phyloP scores from a whole-genome alignment of 2,329 filamentous ascomycete species.

The Diaporthe vexans region DNA sequence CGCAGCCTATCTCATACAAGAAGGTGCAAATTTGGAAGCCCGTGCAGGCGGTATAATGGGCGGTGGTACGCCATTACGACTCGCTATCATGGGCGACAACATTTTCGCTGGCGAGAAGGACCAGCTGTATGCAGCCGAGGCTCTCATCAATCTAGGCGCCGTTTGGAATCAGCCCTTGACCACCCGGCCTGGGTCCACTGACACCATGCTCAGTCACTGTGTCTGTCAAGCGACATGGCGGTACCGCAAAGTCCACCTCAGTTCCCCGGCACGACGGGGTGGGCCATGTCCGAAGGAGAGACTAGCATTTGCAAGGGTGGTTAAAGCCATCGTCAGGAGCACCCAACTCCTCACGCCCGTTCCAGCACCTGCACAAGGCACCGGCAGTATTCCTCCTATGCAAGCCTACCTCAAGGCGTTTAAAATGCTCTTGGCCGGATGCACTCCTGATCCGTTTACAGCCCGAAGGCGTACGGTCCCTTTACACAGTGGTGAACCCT shows the following conservation, averaged over 20 bases:
- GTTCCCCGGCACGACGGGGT: too few relatives aligned
- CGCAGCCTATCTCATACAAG: neutral
- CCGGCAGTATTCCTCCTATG: neutral
- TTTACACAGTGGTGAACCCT: too few relatives aligned
- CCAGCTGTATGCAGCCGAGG: too few relatives aligned
- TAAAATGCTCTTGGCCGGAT: too few relatives aligned
- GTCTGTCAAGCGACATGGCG: neutral
- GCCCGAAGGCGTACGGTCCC: too few relatives aligned
- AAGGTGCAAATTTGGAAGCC: neutral
- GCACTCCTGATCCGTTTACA: too few relatives aligned
- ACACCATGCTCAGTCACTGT: neutral
- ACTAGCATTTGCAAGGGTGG: neutral
- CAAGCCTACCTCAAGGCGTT: neutral
- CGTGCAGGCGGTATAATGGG: neutral
- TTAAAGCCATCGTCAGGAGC: neutral
- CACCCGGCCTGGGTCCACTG: neutral
- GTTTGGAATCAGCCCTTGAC: neutral
- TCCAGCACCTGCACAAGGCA: neutral
- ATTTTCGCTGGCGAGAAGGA: too few relatives aligned
- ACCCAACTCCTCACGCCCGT: too few relatives aligned
- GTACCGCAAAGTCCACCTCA: too few relatives aligned
- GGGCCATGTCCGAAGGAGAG: too few relatives aligned
- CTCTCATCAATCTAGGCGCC: neutral
- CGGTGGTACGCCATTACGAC: neutral
- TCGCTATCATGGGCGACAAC: too few relatives aligned